Evolutionary conservation across 106 monocot species (phyloP), one percentile per base, ranked within the genome.

Genomic region (Allium sativum): DNA sequence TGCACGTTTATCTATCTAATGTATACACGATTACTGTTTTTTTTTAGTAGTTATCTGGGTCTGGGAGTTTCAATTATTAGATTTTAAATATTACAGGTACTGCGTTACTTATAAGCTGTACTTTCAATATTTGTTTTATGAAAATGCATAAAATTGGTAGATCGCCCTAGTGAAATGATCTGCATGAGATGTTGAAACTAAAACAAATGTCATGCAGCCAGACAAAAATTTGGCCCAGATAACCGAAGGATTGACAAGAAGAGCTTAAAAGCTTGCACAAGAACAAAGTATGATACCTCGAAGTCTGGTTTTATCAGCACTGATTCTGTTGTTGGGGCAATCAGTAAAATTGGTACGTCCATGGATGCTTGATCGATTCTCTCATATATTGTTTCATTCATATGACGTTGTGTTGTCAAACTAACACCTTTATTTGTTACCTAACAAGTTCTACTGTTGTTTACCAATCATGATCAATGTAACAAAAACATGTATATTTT

Each of bases 191-290:
- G 42, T 51, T 72, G 52, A 48, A 31, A 44, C 57, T 18, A 76
- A 87, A 83, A 87, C 17, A 79, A 78, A 72, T 57, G 51, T 12
- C 80, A 70, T 31, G 22, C 45, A 6, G 45, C 76, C 18, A 81
- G 65, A 60, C 74, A 75, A 42, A 89, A 81, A 69, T 69, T 71
- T 53, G n/a, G 68, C 57, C 61, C 51, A 47, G 83, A 88, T 68
- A 72, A 75, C 62, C 81, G 78, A 62, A 75, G 61, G 76, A 70
- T 55, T 58, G 88, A 89, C 40, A 78, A 70, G 51, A 89, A 71
- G 69, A 62, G 48, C 48, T n/a, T 73, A 0, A 81, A 75, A 65
- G 43, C 61, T 48, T 21, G 68, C 48, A 46, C 55, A 15, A 87
- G 73, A 70, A 61, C 71, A 51, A 87, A 79, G 55, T 79, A 73